Conservation (phyloP, 352 stramenopile genomes). For the Peronospora belbahrii region DNA sequence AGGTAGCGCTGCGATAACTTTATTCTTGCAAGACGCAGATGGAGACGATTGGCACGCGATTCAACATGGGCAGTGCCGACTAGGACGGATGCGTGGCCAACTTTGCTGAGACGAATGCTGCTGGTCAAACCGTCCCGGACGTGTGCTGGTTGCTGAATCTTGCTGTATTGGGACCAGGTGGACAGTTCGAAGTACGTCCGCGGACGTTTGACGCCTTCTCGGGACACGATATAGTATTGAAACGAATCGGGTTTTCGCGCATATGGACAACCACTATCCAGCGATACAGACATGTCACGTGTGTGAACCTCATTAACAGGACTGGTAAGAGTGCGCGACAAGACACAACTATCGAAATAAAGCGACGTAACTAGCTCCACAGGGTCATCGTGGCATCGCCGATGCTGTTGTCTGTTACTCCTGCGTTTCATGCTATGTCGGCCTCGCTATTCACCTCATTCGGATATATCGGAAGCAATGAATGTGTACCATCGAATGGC, state of each 20-base stretch:
- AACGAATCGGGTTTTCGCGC: slow-evolving; percentile 44
- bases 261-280: slow-evolving; percentile 61
- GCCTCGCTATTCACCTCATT: slow-evolving; percentile 11
- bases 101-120: slow-evolving; percentile 91
- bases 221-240: slow-evolving; percentile 35
- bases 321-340: slow-evolving; percentile 76
- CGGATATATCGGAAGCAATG: slow-evolving; percentile 13
- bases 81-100: slow-evolving; percentile 88
- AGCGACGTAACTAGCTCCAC: slow-evolving; percentile 26
- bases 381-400: slow-evolving; percentile 11
- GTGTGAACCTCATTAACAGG: slow-evolving; percentile 94
- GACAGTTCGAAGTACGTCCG: slow-evolving; percentile 90
- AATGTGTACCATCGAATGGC: slow-evolving; percentile 10
- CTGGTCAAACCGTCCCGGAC: slow-evolving; percentile 37
- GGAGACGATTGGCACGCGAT: slow-evolving; percentile 83
- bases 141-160: slow-evolving; percentile 89
- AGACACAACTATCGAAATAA: slow-evolving; percentile 74
- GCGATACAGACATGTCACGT: slow-evolving; percentile 71
- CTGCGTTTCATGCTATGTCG: slow-evolving; percentile 18
- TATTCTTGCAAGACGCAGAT: slow-evolving; percentile 69
- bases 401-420: slow-evolving; percentile 14
- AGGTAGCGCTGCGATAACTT: slow-evolving; percentile 54
- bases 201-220: slow-evolving; percentile 58
- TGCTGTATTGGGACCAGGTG: slow-evolving; percentile 87
- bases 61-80: slow-evolving; percentile 89